A percentile compares a stretch with the other conserved stretches of the same genome.
Conservation (phyloP, 169 alveolate genomes). For the Eimeria tenella region DNA sequence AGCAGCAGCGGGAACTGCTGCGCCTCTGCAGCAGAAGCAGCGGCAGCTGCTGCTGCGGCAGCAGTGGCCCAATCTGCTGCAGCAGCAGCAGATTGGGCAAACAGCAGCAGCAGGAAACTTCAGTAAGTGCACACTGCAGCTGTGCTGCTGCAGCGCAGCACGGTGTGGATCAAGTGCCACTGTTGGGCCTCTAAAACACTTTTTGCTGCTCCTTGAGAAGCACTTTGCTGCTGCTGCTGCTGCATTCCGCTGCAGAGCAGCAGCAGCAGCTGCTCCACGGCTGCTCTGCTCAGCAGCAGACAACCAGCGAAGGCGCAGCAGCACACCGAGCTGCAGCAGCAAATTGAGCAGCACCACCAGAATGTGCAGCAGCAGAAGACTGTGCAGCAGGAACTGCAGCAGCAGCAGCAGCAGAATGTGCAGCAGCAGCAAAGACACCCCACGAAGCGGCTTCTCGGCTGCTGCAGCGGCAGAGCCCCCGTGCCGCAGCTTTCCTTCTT, state of each 20-base stretch:
- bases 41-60: too few relatives aligned
- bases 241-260: neutral
- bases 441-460: too few relatives aligned
- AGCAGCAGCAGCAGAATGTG: neutral
- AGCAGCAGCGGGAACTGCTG: too few relatives aligned
- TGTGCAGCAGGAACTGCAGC: neutral
- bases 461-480: too few relatives aligned
- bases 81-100: neutral
- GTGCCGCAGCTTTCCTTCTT: too few relatives aligned
- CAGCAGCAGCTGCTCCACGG: neutral
- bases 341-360: neutral
- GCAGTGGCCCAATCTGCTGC: too few relatives aligned
- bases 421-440: neutral
- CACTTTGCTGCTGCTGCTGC: neutral
- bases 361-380: conserved; percentile 3
- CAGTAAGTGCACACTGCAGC: neutral
- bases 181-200: neutral
- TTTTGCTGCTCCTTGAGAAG: neutral
- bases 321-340: neutral
- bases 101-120: neutral
- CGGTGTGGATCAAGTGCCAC: neutral
- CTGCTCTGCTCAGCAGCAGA: neutral
- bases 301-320: neutral
- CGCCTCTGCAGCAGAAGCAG: too few relatives aligned
- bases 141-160: conserved; percentile 31